These are phyloP conservation scores for Aspergillus affinis DNA, from an alignment of 495 filamentous ascomycete genomes.

Conservation along the genomic window DNA sequence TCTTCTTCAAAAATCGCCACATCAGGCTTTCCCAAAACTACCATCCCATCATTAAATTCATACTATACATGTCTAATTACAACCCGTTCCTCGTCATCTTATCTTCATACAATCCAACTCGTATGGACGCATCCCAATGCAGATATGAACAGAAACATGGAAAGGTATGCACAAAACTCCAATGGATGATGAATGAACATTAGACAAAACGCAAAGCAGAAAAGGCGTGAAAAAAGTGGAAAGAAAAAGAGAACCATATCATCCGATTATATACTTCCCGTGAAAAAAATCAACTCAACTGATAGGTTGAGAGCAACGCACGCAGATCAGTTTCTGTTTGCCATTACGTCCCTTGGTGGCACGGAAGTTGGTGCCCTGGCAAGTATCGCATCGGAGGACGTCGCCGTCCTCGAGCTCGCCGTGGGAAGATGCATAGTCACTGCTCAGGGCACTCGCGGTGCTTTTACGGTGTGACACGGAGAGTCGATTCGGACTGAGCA, in stretches of 20 bases:
- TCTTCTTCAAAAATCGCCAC: background rate
- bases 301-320: conserved; percentile 41
- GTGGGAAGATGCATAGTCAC: conserved; percentile 39
- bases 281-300: conserved; percentile 8
- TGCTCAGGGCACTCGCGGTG: conserved; percentile 44
- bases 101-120: background rate
- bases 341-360: conserved; percentile 46
- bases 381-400: conserved; percentile 48
- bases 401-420: conserved; percentile 42
- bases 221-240: background rate
- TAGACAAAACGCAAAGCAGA: background rate
- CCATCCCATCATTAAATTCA: background rate
- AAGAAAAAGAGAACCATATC: background rate
- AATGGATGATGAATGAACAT: background rate
- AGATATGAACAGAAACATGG: background rate
- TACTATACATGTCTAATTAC: background rate
- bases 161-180: background rate
- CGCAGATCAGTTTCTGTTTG: conserved; percentile 53
- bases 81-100: background rate
- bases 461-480: conserved; percentile 31
- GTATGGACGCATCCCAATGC: background rate
- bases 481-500: conserved; percentile 29
- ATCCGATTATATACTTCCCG: conserved; percentile 9
- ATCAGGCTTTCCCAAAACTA: too few relatives aligned
- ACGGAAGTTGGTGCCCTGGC: conserved; percentile 52